Conservation (phyloP, 2,329 filamentous ascomycete genomes). For the Diaporthe caulivora region DNA sequence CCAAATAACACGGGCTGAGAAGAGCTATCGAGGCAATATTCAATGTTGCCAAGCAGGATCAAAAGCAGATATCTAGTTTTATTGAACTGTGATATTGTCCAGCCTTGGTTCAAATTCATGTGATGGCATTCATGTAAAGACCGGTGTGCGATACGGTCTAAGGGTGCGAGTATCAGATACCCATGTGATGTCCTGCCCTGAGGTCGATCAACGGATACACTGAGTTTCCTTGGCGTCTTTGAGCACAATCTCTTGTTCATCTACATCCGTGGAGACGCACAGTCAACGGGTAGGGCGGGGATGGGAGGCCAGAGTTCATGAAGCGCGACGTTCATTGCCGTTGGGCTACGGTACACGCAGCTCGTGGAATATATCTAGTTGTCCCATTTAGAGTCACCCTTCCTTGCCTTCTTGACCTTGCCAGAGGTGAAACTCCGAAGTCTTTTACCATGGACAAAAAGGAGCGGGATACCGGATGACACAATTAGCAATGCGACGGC, state of each 20-base stretch:
- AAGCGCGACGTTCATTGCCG: neutral
- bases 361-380: neutral
- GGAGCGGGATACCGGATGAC: conserved; percentile 46
- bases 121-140: neutral
- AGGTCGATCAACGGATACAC: too few relatives aligned
- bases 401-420: conserved; percentile 38
- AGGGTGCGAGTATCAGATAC: too few relatives aligned
- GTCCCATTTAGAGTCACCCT: neutral
- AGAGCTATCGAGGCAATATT: too few relatives aligned
- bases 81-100: neutral
- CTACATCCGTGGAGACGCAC: too few relatives aligned
- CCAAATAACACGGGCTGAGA: neutral
- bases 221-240: too few relatives aligned
- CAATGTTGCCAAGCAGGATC: neutral
- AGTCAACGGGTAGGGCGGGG: too few relatives aligned
- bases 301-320: too few relatives aligned
- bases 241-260: too few relatives aligned
- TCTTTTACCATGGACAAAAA: conserved; percentile 45
- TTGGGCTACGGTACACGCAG: neutral
- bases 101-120: neutral
- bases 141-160: too few relatives aligned
- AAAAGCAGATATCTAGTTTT: neutral
- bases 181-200: too few relatives aligned
- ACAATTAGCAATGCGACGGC: conserved; percentile 40
- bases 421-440: conserved; percentile 47